A percentile compares a stretch with the other conserved stretches of the same genome.
phyloP scores from a whole-genome alignment of 768 basidiomycete genomes.

The Leccinum incarnatum region DNA sequence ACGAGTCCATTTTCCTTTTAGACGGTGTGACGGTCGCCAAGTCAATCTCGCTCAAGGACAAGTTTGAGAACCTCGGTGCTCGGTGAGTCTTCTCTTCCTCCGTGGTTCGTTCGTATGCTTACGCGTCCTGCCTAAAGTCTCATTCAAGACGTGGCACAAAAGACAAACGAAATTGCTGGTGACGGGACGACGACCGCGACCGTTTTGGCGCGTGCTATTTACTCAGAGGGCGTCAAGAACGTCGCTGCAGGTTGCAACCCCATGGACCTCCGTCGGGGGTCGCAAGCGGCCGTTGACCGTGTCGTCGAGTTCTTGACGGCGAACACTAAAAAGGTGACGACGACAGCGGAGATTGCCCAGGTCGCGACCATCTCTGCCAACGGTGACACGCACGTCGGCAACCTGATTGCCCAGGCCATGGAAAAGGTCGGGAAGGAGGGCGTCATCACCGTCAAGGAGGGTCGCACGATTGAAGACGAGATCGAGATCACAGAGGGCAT shows the following conservation, averaged over 20 bases:
- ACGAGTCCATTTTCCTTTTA: conserved; percentile 25
- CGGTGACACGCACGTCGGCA: conserved; percentile 84
- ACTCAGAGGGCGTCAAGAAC: conserved; percentile 98
- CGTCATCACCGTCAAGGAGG: conserved; percentile 99
- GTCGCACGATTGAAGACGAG: conserved; percentile 96
- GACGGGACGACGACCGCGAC: conserved; percentile 99
- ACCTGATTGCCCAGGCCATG: conserved; percentile 97
- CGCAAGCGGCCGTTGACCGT: conserved; percentile 94
- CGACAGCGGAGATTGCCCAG: conserved; percentile 95
- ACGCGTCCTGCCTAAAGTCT: conserved; percentile 46
- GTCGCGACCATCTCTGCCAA: conserved; percentile 94
- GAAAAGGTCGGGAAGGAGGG: conserved; percentile 99
- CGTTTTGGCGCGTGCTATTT: conserved; percentile 95
- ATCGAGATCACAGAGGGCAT: conserved; percentile 99
- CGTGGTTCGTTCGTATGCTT: conserved; percentile 7
- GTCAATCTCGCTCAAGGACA: conserved; percentile 90
- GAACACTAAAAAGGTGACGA: conserved; percentile 93
- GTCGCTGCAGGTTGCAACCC: conserved; percentile 99
- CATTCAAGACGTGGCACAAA: conserved; percentile 92
- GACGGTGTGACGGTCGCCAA: conserved; percentile 99
- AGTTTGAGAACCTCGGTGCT: conserved; percentile 98
- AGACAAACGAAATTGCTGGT: conserved; percentile 96
- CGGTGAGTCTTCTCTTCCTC: conserved; percentile 52
- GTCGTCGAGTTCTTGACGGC: conserved; percentile 88
- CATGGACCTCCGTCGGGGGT: conserved; percentile 98